phyloP scores from a whole-genome alignment of 257 asterid genomes.

The Solanum paucissectum region DNA sequence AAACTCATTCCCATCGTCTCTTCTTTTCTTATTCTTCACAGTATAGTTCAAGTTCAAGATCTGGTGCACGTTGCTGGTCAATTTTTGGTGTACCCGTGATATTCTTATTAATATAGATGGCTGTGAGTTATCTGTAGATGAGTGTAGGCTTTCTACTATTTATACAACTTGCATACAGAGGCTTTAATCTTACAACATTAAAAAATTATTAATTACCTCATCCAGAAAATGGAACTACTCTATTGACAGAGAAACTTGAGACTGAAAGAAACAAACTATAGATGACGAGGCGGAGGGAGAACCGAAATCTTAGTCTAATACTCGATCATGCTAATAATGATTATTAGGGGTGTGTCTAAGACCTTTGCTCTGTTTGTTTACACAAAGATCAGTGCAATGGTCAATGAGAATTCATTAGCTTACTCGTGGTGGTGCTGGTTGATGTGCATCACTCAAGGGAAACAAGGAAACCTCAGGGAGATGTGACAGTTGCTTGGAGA shows the following conservation, averaged over 20 bases:
- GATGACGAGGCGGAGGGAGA: fast-evolving
- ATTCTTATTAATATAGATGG: neutral
- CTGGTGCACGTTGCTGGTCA: neutral
- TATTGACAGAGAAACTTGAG: neutral
- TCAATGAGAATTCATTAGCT: neutral
- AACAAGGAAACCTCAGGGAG: neutral
- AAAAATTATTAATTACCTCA: neutral
- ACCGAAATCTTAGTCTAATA: neutral
- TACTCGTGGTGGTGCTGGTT: neutral
- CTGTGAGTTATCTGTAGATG: neutral
- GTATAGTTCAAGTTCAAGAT: neutral
- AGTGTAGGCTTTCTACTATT: neutral
- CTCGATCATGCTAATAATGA: neutral
- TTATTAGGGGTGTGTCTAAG: neutral
- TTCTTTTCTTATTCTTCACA: neutral
- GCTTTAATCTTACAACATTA: neutral
- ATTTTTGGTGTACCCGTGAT: neutral
- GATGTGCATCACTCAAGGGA: neutral
- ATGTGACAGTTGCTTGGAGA: neutral
- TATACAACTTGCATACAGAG: neutral
- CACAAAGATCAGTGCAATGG: neutral
- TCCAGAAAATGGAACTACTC: neutral
- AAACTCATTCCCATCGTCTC: neutral
- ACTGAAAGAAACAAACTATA: neutral
- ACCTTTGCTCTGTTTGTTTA: neutral